A percentile compares a stretch with the other conserved stretches of the same genome.
phyloP scores from a whole-genome alignment of 75 land plant genomes.

The Chamaecyparis obtusa region DNA sequence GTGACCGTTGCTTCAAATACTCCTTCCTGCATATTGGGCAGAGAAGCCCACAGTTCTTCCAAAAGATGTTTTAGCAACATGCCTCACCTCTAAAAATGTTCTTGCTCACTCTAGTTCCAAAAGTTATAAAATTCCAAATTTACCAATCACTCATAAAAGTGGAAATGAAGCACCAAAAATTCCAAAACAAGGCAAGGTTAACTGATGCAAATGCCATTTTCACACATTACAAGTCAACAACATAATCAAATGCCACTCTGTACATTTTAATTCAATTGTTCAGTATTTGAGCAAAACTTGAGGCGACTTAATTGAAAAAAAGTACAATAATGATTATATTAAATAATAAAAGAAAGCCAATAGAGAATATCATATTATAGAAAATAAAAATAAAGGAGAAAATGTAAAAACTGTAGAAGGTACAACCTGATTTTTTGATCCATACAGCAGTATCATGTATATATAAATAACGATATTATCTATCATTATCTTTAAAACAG shows the following conservation, averaged over 20 bases:
- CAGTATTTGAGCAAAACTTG: background rate
- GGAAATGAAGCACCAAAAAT: no score
- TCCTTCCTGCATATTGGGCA: conserved; percentile 12
- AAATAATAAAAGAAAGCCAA: background rate
- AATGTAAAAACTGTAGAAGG: background rate
- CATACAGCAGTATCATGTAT: background rate
- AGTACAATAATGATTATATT: background rate
- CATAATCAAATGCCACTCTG: background rate
- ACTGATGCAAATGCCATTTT: background rate
- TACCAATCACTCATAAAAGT: background rate
- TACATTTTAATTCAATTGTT: background rate
- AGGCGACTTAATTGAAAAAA: background rate
- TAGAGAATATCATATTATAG: no score
- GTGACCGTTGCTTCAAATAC: background rate
- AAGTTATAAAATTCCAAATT: background rate
- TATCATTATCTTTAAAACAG: no score
- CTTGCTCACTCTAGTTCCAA: background rate
- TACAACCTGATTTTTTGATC: background rate
- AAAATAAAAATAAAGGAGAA: background rate
- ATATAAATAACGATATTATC: no score
- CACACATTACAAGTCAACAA: background rate
- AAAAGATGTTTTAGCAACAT: conserved; percentile 1
- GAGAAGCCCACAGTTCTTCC: conserved; percentile 7
- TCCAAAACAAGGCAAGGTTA: background rate
- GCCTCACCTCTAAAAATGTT: background rate